Evolutionary conservation across 495 filamentous ascomycete genomes (phyloP).

Genomic region (Collariella sp.): DNA sequence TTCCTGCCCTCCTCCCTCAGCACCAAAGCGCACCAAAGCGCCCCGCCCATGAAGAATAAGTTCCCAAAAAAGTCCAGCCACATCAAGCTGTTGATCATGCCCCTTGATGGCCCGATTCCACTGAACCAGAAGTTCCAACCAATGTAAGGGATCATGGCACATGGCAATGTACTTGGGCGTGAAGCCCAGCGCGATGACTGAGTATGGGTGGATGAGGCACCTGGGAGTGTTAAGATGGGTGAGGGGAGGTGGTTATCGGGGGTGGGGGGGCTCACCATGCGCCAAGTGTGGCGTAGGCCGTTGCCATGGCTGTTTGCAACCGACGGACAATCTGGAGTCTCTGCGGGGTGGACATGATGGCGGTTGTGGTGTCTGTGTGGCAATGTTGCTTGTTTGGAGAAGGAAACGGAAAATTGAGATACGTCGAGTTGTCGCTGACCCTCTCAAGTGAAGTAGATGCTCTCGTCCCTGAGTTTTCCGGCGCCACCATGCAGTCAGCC

Average conservation of each 20-base stretch:
- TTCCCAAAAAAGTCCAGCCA: constrained; percentile 24
- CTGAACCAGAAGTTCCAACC: constrained; percentile 22
- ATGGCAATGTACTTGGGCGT: constrained; percentile 15
- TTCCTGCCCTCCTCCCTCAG: constrained; percentile 13
- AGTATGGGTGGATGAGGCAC: constrained; percentile 22
- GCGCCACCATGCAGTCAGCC: too few species aligned
- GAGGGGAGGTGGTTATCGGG: not conserved
- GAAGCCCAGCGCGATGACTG: constrained; percentile 19
- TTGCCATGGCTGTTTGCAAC: constrained; percentile 18
- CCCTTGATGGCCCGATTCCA: constrained; percentile 17
- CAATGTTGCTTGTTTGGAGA: too few species aligned
- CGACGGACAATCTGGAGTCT: constrained; percentile 20
- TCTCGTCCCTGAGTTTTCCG: too few species aligned
- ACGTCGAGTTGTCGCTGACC: too few species aligned
- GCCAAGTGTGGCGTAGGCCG: constrained; percentile 15
- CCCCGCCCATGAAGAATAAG: constrained; percentile 16
- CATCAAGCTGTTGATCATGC: constrained; percentile 18
- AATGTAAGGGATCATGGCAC: constrained; percentile 25
- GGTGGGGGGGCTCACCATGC: constrained; percentile 12
- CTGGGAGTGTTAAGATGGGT: not conserved
- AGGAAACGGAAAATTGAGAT: too few species aligned
- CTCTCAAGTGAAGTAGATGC: too few species aligned
- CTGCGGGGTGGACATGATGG: constrained; percentile 16
- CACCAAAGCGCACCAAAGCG: constrained; percentile 14
- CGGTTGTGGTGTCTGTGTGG: not conserved